Base-by-base conservation (phyloP, 306 rosid species). In the Gleditsia sinensis region DNA sequence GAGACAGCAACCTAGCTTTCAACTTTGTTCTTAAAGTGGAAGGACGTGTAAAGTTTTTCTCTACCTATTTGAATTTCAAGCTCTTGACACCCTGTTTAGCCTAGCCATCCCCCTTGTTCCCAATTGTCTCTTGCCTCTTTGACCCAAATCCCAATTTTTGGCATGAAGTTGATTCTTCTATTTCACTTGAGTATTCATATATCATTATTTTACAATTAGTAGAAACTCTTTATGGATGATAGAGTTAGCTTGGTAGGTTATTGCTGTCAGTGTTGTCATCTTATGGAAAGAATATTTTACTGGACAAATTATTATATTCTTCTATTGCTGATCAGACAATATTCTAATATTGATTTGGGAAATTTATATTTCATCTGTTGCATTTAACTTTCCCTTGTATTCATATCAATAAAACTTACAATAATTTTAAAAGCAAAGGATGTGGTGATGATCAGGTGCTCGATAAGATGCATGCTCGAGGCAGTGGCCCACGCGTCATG, bases 381-480 rank as follows among this genome's bases (percentile, higher is more conserved):
- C 25, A 66, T 63, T 33, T 45, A 61, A 48, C 25, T 56, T 67
- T 12, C 36, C 7, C 32, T 6, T 72, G 9, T 50, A 51, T 56
- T 74, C 46, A 48, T 64, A 24, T 54, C 55, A 67, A 63, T 21
- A 60, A 74, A 16, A 51, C 21, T 56, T 45, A 42, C 28, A 51
- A 11, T 17, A 46, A 16, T 64, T 28, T 81, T 48, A 59, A 69
- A 65, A 61, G 55, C 20, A 7, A 42, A 33, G 24, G 23, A n/a
- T 48, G 74, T 80, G 61, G 28, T 82, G 66, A 75, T 77, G 25
- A 23, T 45, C 76, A 88, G 98, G 98, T 91, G 75, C 86, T 91
- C 17, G 98, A 94, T 81, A 94, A 94, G 88, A 91, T 94, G 90
- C 97, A 94, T 63, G 98, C 98, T 36, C 94, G 98, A 78, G 98